Conservation (phyloP, 768 basidiomycete species). For the Russula vinacea region DNA sequence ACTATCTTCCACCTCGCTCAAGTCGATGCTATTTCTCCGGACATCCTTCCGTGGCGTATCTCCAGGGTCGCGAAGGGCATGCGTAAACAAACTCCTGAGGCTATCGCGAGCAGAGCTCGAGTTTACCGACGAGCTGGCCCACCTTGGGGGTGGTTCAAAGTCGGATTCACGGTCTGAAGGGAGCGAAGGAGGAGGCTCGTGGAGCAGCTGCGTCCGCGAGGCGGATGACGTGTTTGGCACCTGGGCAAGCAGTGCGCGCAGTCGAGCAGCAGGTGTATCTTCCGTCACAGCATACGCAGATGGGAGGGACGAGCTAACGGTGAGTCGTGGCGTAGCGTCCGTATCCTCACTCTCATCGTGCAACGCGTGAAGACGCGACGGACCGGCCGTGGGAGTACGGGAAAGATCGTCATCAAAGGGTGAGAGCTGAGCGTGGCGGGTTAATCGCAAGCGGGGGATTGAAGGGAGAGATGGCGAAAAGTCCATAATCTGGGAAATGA, state of each 20-base stretch:
- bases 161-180: slow-evolving; percentile 30
- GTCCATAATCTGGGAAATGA: slow-evolving; percentile 21
- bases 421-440: slow-evolving; percentile 20
- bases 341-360: slow-evolving; percentile 27
- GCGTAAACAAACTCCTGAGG: slow-evolving; percentile 25
- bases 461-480: slow-evolving; percentile 14
- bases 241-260: slow-evolving; percentile 27
- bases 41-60: slow-evolving; percentile 17
- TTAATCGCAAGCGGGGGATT: slow-evolving; percentile 21
- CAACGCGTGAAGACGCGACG: slow-evolving; percentile 24
- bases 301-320: slow-evolving; percentile 26
- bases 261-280: slow-evolving; percentile 26
- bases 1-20: slow-evolving; percentile 31
- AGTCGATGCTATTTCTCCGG: slow-evolving; percentile 30
- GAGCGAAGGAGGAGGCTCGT: slow-evolving; percentile 26
- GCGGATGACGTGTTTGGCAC: slow-evolving; percentile 26
- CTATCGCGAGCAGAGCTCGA: slow-evolving; percentile 26
- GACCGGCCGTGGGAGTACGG: slow-evolving; percentile 26
- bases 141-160: slow-evolving; percentile 29
- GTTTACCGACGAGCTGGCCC: slow-evolving; percentile 14
- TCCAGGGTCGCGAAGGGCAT: slow-evolving; percentile 25
- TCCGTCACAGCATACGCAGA: slow-evolving; percentile 20
- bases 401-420: slow-evolving; percentile 19
- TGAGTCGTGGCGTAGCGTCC: slow-evolving; percentile 27
- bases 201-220: slow-evolving; percentile 26